Evolutionary conservation across 768 basidiomycete genomes (phyloP).

Genomic region (Fomitopsis serialis): DNA sequence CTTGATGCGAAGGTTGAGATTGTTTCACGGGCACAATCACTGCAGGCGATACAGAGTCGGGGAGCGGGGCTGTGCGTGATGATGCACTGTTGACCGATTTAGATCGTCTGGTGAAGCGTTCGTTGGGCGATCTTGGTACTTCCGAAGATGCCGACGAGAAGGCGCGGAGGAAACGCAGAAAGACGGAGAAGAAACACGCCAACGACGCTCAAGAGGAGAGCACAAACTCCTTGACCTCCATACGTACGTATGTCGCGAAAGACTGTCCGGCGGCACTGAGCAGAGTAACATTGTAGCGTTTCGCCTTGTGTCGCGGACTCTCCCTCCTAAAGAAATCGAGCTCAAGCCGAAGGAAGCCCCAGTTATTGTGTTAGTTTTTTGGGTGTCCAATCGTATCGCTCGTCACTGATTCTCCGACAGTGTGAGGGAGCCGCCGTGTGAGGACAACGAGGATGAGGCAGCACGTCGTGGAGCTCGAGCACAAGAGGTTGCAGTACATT

Average conservation of each 20-base stretch:
- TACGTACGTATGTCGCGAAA: neutral
- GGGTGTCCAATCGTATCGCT: too few relatives aligned
- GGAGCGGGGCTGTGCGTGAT: neutral
- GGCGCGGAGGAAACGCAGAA: neutral
- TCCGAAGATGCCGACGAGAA: neutral
- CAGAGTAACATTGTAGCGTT: conserved; percentile 11
- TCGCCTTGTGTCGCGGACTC: conserved; percentile 16
- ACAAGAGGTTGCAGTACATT: conserved; percentile 24
- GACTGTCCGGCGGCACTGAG: neutral
- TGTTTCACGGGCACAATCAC: neutral
- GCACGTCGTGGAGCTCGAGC: conserved; percentile 20
- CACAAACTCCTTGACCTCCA: neutral
- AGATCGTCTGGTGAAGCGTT: conserved; percentile 1
- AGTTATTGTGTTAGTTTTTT: conserved; percentile 11
- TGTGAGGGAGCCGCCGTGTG: conserved; percentile 21
- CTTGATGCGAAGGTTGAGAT: neutral
- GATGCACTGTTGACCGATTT: neutral
- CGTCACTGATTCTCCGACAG: conserved; percentile 9
- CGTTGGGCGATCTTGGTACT: neutral
- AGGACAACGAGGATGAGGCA: conserved; percentile 25
- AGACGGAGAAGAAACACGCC: neutral
- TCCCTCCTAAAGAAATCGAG: conserved; percentile 14
- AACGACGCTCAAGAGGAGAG: neutral
- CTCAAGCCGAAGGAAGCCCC: conserved; percentile 17
- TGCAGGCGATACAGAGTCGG: neutral